Percentiles rank a stretch among this genome's conserved stretches.
Conservation (phyloP, 495 filamentous ascomycete species). For the Jackrogersella minutella region DNA sequence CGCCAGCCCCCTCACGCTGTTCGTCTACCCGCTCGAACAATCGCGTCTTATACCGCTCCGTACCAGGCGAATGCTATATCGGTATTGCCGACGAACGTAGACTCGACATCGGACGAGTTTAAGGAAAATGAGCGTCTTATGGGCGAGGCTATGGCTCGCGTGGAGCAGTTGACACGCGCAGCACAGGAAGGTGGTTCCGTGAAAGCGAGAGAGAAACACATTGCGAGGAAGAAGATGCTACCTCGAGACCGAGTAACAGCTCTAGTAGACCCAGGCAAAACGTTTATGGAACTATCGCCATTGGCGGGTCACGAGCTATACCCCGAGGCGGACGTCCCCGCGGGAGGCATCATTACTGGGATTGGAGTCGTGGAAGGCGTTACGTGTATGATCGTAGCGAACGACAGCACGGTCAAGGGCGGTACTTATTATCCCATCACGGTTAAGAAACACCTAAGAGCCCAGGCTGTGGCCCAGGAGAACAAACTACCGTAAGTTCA, state of each 20-base stretch:
- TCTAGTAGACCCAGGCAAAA: slow-evolving; percentile 85
- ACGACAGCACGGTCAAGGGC: slow-evolving; percentile 98
- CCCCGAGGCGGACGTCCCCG: slow-evolving; percentile 71
- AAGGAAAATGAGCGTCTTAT: slow-evolving; percentile 83
- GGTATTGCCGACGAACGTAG: slow-evolving; percentile 75
- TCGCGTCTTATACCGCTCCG: slow-evolving; percentile 69
- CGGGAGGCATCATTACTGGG: slow-evolving; percentile 92
- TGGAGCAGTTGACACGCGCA: slow-evolving; percentile 72
- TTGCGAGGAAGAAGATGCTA: slow-evolving; percentile 91
- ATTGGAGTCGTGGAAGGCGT: slow-evolving; percentile 91
- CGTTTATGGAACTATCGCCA: slow-evolving; percentile 89
- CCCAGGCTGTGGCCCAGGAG: slow-evolving; percentile 89
- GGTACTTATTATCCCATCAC: slow-evolving; percentile 98
- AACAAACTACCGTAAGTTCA: slow-evolving; percentile 69
- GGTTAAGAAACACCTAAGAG: slow-evolving; percentile 95
- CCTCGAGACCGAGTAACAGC: slow-evolving; percentile 88
- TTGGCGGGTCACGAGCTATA: slow-evolving; percentile 90
- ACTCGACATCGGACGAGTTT: slow-evolving; percentile 79
- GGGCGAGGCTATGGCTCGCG: slow-evolving; percentile 69
- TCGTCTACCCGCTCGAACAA: slow-evolving; percentile 43
- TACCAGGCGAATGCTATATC: slow-evolving; percentile 81
- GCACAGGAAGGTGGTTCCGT: slow-evolving; percentile 79
- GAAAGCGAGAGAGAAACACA: slow-evolving; percentile 89
- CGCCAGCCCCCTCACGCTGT: slow-evolving; percentile 25
- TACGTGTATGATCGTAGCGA: slow-evolving; percentile 92